These are phyloP conservation scores for Parmelia sp. DNA, from an alignment of 495 filamentous ascomycete species.

Conservation along the genomic window DNA sequence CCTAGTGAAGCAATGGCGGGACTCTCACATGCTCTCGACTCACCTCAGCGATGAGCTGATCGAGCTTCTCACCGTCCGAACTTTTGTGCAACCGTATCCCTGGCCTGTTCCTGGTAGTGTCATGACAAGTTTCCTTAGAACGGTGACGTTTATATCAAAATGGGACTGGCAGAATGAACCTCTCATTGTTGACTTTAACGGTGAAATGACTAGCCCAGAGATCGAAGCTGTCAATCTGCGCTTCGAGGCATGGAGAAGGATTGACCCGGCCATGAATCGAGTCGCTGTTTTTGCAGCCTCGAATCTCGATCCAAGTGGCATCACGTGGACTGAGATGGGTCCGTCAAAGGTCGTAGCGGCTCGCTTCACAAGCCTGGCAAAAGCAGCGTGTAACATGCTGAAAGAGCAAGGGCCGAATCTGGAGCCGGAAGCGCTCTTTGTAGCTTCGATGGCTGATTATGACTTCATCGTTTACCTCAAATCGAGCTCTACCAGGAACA, in stretches of 20 bases:
- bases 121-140: constrained; percentile 76
- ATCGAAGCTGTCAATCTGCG: constrained; percentile 58
- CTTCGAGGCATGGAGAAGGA: constrained; percentile 69
- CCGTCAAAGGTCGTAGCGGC: constrained; percentile 78
- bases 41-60: constrained; percentile 75
- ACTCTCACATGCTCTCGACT: constrained; percentile 65
- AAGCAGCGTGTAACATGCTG: constrained; percentile 57
- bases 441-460: constrained; percentile 62
- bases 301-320: constrained; percentile 66
- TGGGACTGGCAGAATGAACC: constrained; percentile 91
- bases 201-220: constrained; percentile 47
- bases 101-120: constrained; percentile 72
- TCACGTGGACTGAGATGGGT: constrained; percentile 67
- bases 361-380: constrained; percentile 74
- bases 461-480: constrained; percentile 76
- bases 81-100: constrained; percentile 76
- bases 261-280: constrained; percentile 82
- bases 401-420: constrained; percentile 52
- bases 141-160: constrained; percentile 64
- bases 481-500: constrained; percentile 35
- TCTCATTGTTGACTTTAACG: constrained; percentile 64
- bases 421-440: constrained; percentile 59
- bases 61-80: constrained; percentile 67
- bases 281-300: constrained; percentile 77
- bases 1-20: constrained; percentile 87